Percentiles rank a stretch among this genome's conserved stretches.
Evolutionary conservation across 495 filamentous ascomycete species (phyloP).

Genomic region (Podospora appendiculata): DNA sequence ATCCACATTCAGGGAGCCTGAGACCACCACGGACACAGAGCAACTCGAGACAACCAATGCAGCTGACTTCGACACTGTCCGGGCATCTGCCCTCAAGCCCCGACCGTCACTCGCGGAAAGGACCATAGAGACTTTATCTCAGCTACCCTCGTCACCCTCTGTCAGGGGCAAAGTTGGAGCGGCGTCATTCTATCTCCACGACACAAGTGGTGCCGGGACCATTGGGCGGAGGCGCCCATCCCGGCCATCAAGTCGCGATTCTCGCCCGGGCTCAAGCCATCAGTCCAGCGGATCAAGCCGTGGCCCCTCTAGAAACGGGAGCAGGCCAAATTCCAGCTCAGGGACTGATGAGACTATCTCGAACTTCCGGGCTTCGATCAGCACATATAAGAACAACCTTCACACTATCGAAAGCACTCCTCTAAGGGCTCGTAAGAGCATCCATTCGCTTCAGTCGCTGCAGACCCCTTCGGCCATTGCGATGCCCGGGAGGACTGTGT

Average conservation of each 20-base stretch:
- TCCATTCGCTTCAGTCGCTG: constrained; percentile 14
- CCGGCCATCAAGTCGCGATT: constrained; percentile 25
- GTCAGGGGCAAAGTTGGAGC: constrained; percentile 24
- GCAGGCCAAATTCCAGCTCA: constrained; percentile 34
- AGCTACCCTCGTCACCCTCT: constrained; percentile 40
- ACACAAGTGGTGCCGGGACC: not conserved
- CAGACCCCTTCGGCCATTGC: constrained; percentile 3
- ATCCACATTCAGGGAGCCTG: not conserved
- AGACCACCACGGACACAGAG: not conserved
- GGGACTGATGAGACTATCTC: constrained; percentile 22
- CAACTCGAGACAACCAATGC: not conserved
- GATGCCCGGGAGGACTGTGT: not conserved
- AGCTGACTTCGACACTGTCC: constrained; percentile 5
- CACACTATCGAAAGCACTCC: constrained; percentile 29
- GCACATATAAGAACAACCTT: constrained; percentile 26
- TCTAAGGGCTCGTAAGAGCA: constrained; percentile 17
- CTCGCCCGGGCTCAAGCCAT: constrained; percentile 38
- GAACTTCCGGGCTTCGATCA: constrained; percentile 23
- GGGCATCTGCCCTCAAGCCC: constrained; percentile 16
- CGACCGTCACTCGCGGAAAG: constrained; percentile 36
- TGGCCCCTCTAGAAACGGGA: constrained; percentile 20
- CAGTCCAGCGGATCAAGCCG: constrained; percentile 30
- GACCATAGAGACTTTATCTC: constrained; percentile 40
- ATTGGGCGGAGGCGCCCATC: constrained; percentile 22
- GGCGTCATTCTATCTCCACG: constrained; percentile 29